phyloP scores from a whole-genome alignment of 2,329 filamentous ascomycete species.

The Rhynchosporium secalis region DNA sequence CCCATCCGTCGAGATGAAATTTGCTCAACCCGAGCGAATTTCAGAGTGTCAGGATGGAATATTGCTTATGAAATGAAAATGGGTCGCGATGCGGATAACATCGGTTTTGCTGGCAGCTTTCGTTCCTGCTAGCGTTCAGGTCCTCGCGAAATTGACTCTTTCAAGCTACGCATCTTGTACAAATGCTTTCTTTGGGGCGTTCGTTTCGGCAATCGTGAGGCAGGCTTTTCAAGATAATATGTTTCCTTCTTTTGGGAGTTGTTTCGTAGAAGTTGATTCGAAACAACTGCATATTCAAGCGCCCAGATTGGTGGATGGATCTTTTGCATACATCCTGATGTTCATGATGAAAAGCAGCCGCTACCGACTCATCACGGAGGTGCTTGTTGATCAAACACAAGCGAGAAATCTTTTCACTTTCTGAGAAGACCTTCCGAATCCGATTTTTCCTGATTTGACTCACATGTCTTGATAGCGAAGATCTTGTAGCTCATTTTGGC shows the following conservation, averaged over 20 bases:
- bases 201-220: neutral
- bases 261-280: neutral
- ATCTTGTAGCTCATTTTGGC: neutral
- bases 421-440: neutral
- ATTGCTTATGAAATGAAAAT: too few species aligned
- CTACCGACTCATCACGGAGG: neutral
- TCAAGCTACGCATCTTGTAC: too few species aligned
- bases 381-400: neutral
- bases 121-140: too few species aligned
- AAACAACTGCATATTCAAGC: neutral
- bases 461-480: neutral
- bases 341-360: neutral
- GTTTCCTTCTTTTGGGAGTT: neutral
- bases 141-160: too few species aligned
- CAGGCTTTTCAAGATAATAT: neutral
- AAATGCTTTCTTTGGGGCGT: too few species aligned
- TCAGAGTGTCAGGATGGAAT: too few species aligned
- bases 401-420: conserved; percentile 4
- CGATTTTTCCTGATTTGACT: too few species aligned
- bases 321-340: too few species aligned
- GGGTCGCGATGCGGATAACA: too few species aligned
- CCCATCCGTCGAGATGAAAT: neutral
- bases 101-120: too few species aligned
- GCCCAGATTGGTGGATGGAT: neutral
- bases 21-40: neutral